A percentile compares a stretch with the other conserved stretches of the same genome.
Conservation (phyloP, 257 asterid species). For the Mitragyna speciosa region DNA sequence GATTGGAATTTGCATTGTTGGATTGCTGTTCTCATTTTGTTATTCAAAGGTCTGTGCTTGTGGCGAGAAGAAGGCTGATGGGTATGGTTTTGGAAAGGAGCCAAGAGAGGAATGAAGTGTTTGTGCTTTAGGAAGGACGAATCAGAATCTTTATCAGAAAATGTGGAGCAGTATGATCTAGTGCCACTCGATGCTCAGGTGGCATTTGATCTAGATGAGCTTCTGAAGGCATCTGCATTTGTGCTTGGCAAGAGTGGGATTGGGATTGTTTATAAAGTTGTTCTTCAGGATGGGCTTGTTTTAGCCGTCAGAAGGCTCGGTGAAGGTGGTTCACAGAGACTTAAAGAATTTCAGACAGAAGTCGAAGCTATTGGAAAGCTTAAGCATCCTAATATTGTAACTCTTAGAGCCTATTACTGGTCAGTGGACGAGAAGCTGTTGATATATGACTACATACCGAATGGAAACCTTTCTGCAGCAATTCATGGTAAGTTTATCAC, state of each 20-base stretch:
- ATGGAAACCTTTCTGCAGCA: conserved; percentile 79
- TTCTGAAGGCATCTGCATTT: conserved; percentile 88
- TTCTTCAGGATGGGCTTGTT: conserved; percentile 74
- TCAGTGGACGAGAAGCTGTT: conserved; percentile 89
- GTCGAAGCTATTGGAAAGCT: conserved; percentile 93
- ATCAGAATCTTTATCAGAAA: conserved; percentile 72
- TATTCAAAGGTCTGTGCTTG: conserved; percentile 54
- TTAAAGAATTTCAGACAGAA: conserved; percentile 80
- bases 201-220: conserved; percentile 83
- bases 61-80: conserved; percentile 46
- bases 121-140: conserved; percentile 79
- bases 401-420: conserved; percentile 91
- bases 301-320: conserved; percentile 89
- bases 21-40: conserved; percentile 70
- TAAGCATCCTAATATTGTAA: conserved; percentile 69
- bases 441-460: conserved; percentile 69
- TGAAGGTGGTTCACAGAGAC: conserved; percentile 90
- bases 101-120: conserved; percentile 55
- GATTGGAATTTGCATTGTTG: conserved; percentile 70
- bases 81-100: conserved; percentile 54
- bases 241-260: conserved; percentile 88
- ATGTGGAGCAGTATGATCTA: conserved; percentile 67
- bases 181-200: conserved; percentile 68
- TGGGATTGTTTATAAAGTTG: conserved; percentile 90
- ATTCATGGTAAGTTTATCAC: conserved; percentile 60